phyloP scores from a whole-genome alignment of 2,329 filamentous ascomycete species.

The Colletotrichum trifolii region DNA sequence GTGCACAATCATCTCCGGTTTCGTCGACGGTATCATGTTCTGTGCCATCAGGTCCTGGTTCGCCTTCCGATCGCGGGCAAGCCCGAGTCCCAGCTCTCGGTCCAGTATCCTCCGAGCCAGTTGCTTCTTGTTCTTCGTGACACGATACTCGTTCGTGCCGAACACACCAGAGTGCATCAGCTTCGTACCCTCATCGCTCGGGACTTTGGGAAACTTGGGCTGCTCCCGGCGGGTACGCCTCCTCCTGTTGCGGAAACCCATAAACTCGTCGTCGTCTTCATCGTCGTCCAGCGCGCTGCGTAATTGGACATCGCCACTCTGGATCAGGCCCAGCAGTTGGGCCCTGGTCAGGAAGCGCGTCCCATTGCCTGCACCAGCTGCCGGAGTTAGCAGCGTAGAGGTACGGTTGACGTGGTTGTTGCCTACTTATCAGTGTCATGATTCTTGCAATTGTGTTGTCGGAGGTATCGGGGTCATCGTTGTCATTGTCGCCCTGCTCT shows the following conservation, averaged over 20 bases:
- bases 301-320: constrained; percentile 49
- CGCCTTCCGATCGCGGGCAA: constrained; percentile 67
- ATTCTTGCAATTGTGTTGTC: constrained; percentile 17
- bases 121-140: constrained; percentile 60
- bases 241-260: constrained; percentile 58
- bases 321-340: constrained; percentile 55
- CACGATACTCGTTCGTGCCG: constrained; percentile 72
- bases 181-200: constrained; percentile 78
- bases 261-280: constrained; percentile 50
- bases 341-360: constrained; percentile 47
- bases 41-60: constrained; percentile 66
- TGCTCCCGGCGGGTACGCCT: constrained; percentile 53
- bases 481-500: constrained; percentile 28
- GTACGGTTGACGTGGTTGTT: too few species aligned
- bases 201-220: constrained; percentile 81
- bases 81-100: constrained; percentile 81
- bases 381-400: too few species aligned
- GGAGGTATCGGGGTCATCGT: constrained; percentile 39
- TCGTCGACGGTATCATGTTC: constrained; percentile 80
- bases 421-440: constrained; percentile 13
- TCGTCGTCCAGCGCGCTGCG: constrained; percentile 50
- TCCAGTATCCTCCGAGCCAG: constrained; percentile 79
- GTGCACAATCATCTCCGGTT: constrained; percentile 87
- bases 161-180: constrained; percentile 88
- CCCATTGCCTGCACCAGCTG: constrained; percentile 39